phyloP scores from a whole-genome alignment of 2,329 filamentous ascomycete species.

The Ceratocystiopsis minuta region DNA sequence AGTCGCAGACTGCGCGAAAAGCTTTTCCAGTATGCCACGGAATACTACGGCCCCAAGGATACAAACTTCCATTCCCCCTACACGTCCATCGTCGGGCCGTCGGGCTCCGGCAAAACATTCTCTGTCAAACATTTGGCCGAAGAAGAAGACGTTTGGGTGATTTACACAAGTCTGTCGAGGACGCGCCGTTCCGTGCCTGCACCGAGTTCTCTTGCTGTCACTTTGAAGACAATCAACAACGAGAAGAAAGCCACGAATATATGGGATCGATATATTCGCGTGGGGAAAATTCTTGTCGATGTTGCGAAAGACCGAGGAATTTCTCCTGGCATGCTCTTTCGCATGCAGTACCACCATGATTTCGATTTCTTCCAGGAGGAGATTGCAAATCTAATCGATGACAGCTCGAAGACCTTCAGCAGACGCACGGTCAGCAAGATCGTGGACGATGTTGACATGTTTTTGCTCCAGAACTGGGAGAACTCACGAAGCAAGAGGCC shows the following conservation, averaged over 20 bases:
- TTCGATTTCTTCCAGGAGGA: background rate
- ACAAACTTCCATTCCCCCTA: background rate
- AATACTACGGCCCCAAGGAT: background rate
- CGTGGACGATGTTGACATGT: background rate
- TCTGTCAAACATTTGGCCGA: constrained; percentile 2
- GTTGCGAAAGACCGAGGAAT: background rate
- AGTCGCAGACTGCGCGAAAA: background rate
- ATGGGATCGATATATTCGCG: background rate
- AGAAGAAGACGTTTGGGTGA: background rate
- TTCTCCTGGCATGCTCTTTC: background rate
- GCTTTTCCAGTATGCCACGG: background rate
- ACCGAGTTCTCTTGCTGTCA: background rate
- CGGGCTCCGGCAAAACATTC: background rate
- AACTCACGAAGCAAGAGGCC: no score
- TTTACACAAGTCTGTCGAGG: background rate
- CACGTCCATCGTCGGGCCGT: background rate
- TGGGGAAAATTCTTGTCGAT: background rate
- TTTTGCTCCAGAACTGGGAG: background rate
- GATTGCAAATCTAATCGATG: background rate
- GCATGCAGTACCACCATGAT: background rate
- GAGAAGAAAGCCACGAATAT: background rate
- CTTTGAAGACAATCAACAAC: background rate
- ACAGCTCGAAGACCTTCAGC: background rate
- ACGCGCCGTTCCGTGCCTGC: background rate
- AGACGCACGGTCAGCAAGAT: background rate